Evolutionary conservation across 495 filamentous ascomycete genomes (phyloP).

Genomic region (Aspergillus kassunensis): DNA sequence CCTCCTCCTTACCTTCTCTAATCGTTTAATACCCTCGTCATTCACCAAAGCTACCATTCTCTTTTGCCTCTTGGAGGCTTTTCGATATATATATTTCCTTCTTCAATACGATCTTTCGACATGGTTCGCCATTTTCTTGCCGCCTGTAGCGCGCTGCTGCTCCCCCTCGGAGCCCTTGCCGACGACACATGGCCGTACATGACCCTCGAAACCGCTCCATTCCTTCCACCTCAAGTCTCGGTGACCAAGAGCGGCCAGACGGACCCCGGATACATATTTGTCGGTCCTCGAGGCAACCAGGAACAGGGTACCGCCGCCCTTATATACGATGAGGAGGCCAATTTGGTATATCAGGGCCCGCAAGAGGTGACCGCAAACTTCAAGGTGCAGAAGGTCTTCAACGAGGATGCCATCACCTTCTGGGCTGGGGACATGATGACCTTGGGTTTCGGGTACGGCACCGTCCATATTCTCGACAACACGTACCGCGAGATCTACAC

Average conservation of each 20-base stretch:
- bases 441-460: slow-evolving; percentile 31
- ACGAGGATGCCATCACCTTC: slow-evolving; percentile 33
- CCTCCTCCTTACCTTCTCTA: too few species aligned
- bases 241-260: slow-evolving; percentile 28
- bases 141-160: slow-evolving; percentile 24
- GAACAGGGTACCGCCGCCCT: slow-evolving; percentile 28
- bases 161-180: slow-evolving; percentile 24
- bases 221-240: slow-evolving; percentile 27
- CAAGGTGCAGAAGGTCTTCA: slow-evolving; percentile 29
- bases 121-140: slow-evolving; percentile 16
- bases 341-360: slow-evolving; percentile 33
- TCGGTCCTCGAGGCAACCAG: slow-evolving; percentile 31
- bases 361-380: slow-evolving; percentile 35
- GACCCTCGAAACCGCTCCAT: slow-evolving; percentile 25
- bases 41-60: too few species aligned
- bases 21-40: background rate
- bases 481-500: slow-evolving; percentile 39
- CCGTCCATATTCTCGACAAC: slow-evolving; percentile 35
- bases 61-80: too few species aligned
- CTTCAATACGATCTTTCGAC: background rate
- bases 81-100: too few species aligned
- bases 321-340: slow-evolving; percentile 32
- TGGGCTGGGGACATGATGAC: slow-evolving; percentile 35
- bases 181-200: slow-evolving; percentile 25
- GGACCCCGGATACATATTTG: slow-evolving; percentile 33